Base-by-base conservation (phyloP, 768 basidiomycete genomes). In the Naganishia onofrii region DNA sequence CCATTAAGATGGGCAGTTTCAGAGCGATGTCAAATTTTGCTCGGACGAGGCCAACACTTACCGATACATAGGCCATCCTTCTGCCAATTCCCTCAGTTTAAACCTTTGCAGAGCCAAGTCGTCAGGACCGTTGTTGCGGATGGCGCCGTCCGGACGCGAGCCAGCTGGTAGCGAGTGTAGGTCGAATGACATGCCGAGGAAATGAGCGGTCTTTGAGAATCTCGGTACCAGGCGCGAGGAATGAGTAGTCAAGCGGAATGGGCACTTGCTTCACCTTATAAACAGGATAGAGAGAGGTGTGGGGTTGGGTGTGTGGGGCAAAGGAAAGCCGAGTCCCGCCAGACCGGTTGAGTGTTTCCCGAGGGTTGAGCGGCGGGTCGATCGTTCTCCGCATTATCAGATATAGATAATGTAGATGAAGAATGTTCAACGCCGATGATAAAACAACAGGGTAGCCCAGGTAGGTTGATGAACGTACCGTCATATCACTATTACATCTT, bases 31-130 rank as follows among this genome's bases (percentile, higher is more conserved):
- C 32, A 32, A 66, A 51, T 5, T 6, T 3, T 51, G 48, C 6
- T 15, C 7, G 7, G 3, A 2, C 12, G 2, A 53, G 2, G 21
- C 3, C 48, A 8, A 42, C n/a, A 34, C 48, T 66, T 23, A 68
- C 67, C 53, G 51, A 68, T 55, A 68, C 54, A 56, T 44, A 23
- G 67, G 67, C 67, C 67, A 68, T 56, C 67, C 67, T 53, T 68
- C 67, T n/a, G 67, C 67, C 42, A 68, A 46, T 21, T 68, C 67
- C 8, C 67, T 32, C 31, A 68, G 51, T 36, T 68, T 68, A 36
- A 23, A 68, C 13, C 67, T 53, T 32, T 68, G 53, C 3, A 68
- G 54, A 1, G 53, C 53, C 10, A 68, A 53, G 53, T 54, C 67
- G 23, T 68, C 67, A 21, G 67, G 54, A 1, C 67, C 67, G 67